Base-by-base conservation (phyloP, 1,139 yeast species). In the Saccharomyces uvarum region DNA sequence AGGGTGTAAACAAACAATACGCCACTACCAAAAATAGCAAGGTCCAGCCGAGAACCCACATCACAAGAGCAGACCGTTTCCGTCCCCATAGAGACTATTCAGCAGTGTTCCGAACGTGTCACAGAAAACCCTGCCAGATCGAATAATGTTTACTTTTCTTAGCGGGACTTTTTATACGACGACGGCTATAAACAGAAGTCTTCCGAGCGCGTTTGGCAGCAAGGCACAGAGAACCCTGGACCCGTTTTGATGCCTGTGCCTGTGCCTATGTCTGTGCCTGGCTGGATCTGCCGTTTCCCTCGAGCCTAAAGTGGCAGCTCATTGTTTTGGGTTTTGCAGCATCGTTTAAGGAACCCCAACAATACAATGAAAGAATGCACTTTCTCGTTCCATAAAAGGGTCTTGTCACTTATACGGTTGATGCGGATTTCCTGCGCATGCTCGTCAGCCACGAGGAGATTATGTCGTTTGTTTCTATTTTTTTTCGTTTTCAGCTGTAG, bases 341-440 rank as follows among this genome's bases (percentile, higher is more conserved):
- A 38, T 38, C 44, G 44, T 38, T 38, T 38, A 38, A 38, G 44
- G 26, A 38, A 38, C 44, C 44, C 21, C 44, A 38, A 38, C 44
- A 38, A 38, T 38, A 38, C 44, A 38, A 38, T 38, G 13, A 19
- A 11, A 16, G 44, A 38, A 38, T 38, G 44, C 26, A 13, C n/a
- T 3, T 19, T 38, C 44, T 38, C 44, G 44, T 38, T 38, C 44
- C 44, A 38, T 38, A 38, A 38, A 38, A 38, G 44, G 44, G 14
- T 38, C 44, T 38, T 11, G 9, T 16, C n/a, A 19, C n/a, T n/a
- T 38, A 38, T 16, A 38, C 44, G 44, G 44, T 38, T 38, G 44
- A 24, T 38, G 19, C 44, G 19, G 44, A 38, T 38, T 38, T 38
- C 24, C 44, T 14, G 44, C 19, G 44, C 19, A 38, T 38, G 44